Evolutionary conservation across 768 basidiomycete species (phyloP), one percentile per base, ranked within the genome.

Genomic region (Calvatia gigantea): DNA sequence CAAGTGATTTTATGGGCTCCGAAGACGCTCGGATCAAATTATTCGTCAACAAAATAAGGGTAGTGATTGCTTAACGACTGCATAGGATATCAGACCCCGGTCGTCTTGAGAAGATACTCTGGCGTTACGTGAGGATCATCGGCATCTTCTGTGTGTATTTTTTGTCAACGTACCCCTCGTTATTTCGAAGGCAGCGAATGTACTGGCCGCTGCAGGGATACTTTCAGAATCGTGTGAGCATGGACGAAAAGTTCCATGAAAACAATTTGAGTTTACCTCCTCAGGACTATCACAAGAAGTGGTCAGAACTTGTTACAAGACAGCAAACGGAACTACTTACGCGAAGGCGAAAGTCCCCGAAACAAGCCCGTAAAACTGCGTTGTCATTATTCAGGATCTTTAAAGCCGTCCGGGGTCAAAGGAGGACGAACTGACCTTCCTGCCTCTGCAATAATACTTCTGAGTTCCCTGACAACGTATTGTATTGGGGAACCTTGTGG

Each of bases 131-230:
- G n/a, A 15, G 19, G 25, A 29, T 28, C 23, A 25, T 12, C 17
- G 29, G 4, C 35, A 53, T 56, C 6, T 37, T 42, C 35, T 27
- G n/a, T 17, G 38, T 21, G 9, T 45, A 51, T 15, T 25, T 46
- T 37, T 17, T 35, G 48, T 38, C 4, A 7, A 65, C 79, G 53
- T 50, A 85, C 86, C 87, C 74, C 91, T 73, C 0, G 86, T 91
- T 25, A 94, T 64, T 68, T 97, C 94, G 64, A 89, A 97, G 0
- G 89, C 89, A 9, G 90, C 87, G 61, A 97, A 96, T 2, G 94
- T 97, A 61, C 87, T 86, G 39, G 84, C 94, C 11, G 93, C 94
- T 4, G 94, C 91, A 12, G 94, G 94, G 63, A 95, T 92, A 69
- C 92, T 56, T 11, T 21, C 29, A 32, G 3, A 35, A 33, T 15